These are phyloP conservation scores for Haplosporangium gracile DNA, from an alignment of 192 early-diverging fungal genomes.

Conservation along the genomic window DNA sequence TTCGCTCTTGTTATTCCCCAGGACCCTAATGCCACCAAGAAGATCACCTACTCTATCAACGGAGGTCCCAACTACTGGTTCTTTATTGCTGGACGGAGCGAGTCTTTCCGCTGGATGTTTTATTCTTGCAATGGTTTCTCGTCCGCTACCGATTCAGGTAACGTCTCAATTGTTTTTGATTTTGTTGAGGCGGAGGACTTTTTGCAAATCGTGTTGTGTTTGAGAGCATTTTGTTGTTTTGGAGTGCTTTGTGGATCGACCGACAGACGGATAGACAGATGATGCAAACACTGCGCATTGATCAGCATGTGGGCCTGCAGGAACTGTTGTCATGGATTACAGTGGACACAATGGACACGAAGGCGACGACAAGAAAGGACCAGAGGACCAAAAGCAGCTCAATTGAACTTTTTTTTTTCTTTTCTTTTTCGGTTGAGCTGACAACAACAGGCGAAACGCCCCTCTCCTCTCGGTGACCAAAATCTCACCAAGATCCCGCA, in stretches of 20 bases:
- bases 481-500: neutral
- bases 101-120: conserved; percentile 76
- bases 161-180: conserved; percentile 4
- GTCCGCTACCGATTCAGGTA: conserved; percentile 37
- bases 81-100: conserved; percentile 61
- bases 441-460: neutral
- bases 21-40: conserved; percentile 51
- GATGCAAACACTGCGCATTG: conserved; percentile 13
- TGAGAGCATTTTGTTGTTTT: neutral
- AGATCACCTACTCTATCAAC: conserved; percentile 51
- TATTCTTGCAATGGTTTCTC: conserved; percentile 83
- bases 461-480: neutral
- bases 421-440: neutral
- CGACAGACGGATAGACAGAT: neutral
- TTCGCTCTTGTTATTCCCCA: conserved; percentile 68
- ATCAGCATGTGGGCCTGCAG: neutral
- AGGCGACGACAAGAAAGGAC: neutral
- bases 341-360: neutral
- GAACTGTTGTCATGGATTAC: neutral
- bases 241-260: conserved; percentile 9
- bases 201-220: neutral
- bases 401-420: neutral
- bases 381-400: neutral
- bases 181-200: neutral
- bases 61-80: conserved; percentile 60